Evolutionary conservation across 108 stramenopile species (phyloP), one percentile per base, ranked within the genome.

Genomic region (Pseudonitzschia multistriata): DNA sequence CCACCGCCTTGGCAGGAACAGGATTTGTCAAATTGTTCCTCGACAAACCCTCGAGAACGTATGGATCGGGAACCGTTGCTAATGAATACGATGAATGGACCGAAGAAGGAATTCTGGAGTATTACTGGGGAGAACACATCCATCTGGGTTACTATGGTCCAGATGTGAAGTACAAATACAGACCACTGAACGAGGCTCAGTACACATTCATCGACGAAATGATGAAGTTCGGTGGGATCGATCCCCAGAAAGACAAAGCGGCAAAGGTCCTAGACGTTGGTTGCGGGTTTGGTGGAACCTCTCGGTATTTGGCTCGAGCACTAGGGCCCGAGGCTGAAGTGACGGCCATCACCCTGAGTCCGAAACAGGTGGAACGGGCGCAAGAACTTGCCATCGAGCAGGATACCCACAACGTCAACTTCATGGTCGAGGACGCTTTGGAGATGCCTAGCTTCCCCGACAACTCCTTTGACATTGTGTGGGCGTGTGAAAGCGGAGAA

Each of bases 111-210:
- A 97, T 97, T 68, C 79, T 98, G 48, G 97, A 98, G 79, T 92
- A 96, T 70, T 97, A 97, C 76, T 98, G 98, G 98, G 96, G 98
- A 17, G 97, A 98, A 81, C 97, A 98, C 80, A 98, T 98, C 74
- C 97, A 98, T 83, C 79, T 98, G 22, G 97, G 97, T 5, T 97
- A 97, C 79, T 98, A 98, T 73, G 57, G 65, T 8, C 54, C 65
- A 22, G 84, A 76, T 54, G 90, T 88, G 62, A 78, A 89, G 79
- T 95, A 91, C 78, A 87, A 82, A 60, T 87, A 88, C 29, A 96
- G 96, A 85, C 71, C 95, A 68, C 89, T 97, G 60, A 94, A 91
- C 36, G 81, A 95, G 66, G 97, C 97, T 47, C 96, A 97, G 72
- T 98, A 93, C 72, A 92, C 96, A 76, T 98, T 98, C 72, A 93